Conservation (phyloP, 768 basidiomycete species). For the Boletus vermiculosoides region DNA sequence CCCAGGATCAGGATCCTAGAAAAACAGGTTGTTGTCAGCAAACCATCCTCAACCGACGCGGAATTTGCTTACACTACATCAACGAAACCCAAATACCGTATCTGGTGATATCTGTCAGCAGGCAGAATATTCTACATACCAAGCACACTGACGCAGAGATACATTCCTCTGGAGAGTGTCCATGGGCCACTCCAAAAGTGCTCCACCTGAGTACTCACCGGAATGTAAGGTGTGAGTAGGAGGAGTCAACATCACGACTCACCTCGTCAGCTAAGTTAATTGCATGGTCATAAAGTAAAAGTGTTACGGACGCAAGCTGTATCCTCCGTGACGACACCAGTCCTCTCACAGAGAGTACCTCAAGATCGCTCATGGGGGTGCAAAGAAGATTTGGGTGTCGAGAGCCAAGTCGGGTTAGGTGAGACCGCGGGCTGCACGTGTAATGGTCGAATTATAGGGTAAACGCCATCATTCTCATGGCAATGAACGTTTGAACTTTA, state of each 20-base stretch:
- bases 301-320: conserved; percentile 1
- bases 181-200: conserved; percentile 15
- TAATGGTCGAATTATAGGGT: not conserved
- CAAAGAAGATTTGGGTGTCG: not conserved
- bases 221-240: not conserved
- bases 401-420: not conserved
- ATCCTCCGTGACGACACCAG: not conserved
- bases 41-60: not conserved
- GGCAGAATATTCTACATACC: not conserved
- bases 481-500: not conserved
- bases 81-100: conserved; percentile 11
- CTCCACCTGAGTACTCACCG: conserved; percentile 3
- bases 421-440: not conserved
- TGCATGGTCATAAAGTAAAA: conserved; percentile 14
- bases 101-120: conserved; percentile 1
- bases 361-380: not conserved
- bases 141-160: conserved; percentile 6
- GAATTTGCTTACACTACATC: conserved; percentile 5
- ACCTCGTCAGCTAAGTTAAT: conserved; percentile 9
- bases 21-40: not conserved
- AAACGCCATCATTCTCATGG: not conserved
- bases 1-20: conserved; percentile 6
- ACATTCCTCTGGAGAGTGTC: conserved; percentile 9
- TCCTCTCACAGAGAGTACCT: not conserved
- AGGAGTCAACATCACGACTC: not conserved